These are phyloP conservation scores for Neurospora tetraspora DNA, from an alignment of 495 filamentous ascomycete genomes.

Conservation along the genomic window DNA sequence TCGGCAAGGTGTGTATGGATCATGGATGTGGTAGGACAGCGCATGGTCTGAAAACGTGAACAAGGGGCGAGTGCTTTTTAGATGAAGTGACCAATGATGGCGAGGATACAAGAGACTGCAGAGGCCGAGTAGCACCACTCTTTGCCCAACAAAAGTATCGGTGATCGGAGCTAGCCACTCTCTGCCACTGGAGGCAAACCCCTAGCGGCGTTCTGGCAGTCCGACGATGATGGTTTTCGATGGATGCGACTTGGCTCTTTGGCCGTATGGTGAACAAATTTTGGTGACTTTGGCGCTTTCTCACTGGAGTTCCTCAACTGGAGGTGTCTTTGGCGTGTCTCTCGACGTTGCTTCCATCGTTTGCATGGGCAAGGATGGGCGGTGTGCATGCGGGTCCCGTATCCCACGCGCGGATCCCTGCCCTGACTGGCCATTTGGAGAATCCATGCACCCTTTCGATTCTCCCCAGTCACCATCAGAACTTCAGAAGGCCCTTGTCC, in stretches of 20 bases:
- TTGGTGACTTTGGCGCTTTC: background rate
- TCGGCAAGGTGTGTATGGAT: conserved; percentile 32
- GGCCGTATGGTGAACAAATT: background rate
- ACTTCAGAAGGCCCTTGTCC: background rate
- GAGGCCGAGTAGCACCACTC: conserved; percentile 22
- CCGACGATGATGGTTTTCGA: background rate
- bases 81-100: conserved; percentile 40
- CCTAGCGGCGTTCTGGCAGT: conserved; percentile 3
- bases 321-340: conserved; percentile 5
- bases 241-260: background rate
- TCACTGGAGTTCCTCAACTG: background rate
- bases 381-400: conserved; percentile 16
- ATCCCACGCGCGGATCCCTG: conserved; percentile 4
- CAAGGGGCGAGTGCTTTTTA: conserved; percentile 31
- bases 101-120: background rate
- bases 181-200: conserved; percentile 15
- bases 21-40: conserved; percentile 31
- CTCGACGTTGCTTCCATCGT: conserved; percentile 2
- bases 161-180: conserved; percentile 34
- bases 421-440: conserved; percentile 13
- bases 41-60: conserved; percentile 33
- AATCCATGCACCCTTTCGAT: conserved; percentile 15
- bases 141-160: conserved; percentile 36
- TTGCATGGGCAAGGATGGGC: conserved; percentile 22
- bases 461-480: conserved; percentile 1